These are phyloP conservation scores for Saturnispora dispora DNA, from an alignment of 805 yeast genomes.

Conservation along the genomic window DNA sequence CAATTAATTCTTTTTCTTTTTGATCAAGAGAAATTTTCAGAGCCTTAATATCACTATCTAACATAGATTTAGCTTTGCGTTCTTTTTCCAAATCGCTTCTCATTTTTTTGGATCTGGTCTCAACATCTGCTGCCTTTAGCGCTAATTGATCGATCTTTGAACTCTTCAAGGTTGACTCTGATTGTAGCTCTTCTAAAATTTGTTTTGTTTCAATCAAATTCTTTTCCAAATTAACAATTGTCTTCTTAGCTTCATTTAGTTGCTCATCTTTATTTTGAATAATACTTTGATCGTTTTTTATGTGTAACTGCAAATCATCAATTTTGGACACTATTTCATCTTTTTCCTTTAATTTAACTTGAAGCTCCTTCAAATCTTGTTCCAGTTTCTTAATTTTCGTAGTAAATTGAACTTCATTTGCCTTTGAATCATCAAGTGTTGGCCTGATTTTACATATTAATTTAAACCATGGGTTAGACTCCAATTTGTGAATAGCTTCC, in stretches of 20 bases:
- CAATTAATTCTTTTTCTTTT: slow-evolving; percentile 29
- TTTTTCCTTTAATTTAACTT: slow-evolving; percentile 20
- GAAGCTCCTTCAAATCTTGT: slow-evolving; percentile 43
- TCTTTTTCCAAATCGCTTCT: slow-evolving; percentile 12
- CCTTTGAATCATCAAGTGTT: slow-evolving; percentile 34
- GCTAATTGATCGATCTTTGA: background rate
- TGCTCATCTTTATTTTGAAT: slow-evolving; percentile 35
- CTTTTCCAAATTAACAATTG: slow-evolving; percentile 22
- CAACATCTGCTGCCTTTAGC: slow-evolving; percentile 1
- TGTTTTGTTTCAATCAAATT: slow-evolving; percentile 16
- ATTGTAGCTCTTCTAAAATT: slow-evolving; percentile 17
- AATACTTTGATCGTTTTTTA: slow-evolving; percentile 23
- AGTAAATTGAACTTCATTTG: slow-evolving; percentile 39
- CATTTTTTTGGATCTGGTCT: slow-evolving; percentile 15
- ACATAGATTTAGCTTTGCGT: background rate
- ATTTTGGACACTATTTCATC: slow-evolving; percentile 32
- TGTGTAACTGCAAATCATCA: slow-evolving; percentile 15
- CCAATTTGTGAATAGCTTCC: slow-evolving; percentile 37
- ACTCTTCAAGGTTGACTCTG: slow-evolving; percentile 17
- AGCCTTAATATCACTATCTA: slow-evolving; percentile 24
- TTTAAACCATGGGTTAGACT: slow-evolving; percentile 69
- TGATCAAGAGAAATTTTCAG: slow-evolving; percentile 22
- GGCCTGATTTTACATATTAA: slow-evolving; percentile 69
- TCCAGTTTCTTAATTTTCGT: slow-evolving; percentile 48
- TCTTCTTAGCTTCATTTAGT: slow-evolving; percentile 29